These are phyloP conservation scores for Debaryomyces maramus DNA, from an alignment of 805 yeast species.

Conservation along the genomic window DNA sequence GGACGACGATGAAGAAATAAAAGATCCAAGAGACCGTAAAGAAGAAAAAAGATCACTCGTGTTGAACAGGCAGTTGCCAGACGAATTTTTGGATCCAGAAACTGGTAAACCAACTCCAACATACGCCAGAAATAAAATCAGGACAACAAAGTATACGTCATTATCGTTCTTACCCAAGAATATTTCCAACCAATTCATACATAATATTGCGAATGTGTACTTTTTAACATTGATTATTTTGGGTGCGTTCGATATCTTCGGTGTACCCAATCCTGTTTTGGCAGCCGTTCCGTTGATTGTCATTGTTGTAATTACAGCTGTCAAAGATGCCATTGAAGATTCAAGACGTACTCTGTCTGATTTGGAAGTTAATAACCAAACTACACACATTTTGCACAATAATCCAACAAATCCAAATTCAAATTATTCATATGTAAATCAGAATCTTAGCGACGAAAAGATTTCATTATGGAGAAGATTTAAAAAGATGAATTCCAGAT, in stretches of 20 bases:
- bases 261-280: constrained; percentile 76
- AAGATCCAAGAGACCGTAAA: constrained; percentile 33
- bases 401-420: constrained; percentile 16
- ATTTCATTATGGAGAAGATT: constrained; percentile 68
- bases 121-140: constrained; percentile 88
- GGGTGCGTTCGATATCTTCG: constrained; percentile 76
- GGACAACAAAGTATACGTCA: constrained; percentile 96
- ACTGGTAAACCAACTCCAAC: constrained; percentile 55
- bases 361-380: constrained; percentile 72
- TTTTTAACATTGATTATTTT: constrained; percentile 76
- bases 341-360: constrained; percentile 72
- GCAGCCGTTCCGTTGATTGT: constrained; percentile 79
- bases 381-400: constrained; percentile 58
- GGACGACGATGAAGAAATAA: constrained; percentile 27
- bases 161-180: constrained; percentile 85
- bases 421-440: constrained; percentile 42
- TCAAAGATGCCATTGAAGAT: constrained; percentile 81
- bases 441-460: constrained; percentile 62
- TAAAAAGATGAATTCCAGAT: constrained; percentile 50
- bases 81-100: constrained; percentile 53
- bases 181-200: constrained; percentile 66
- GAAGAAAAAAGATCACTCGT: constrained; percentile 48
- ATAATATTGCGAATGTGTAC: constrained; percentile 86
- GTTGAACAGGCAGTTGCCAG: constrained; percentile 62
- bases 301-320: constrained; percentile 70